Conservation (phyloP, 495 filamentous ascomycete species). For the Entonaema liquescens region DNA sequence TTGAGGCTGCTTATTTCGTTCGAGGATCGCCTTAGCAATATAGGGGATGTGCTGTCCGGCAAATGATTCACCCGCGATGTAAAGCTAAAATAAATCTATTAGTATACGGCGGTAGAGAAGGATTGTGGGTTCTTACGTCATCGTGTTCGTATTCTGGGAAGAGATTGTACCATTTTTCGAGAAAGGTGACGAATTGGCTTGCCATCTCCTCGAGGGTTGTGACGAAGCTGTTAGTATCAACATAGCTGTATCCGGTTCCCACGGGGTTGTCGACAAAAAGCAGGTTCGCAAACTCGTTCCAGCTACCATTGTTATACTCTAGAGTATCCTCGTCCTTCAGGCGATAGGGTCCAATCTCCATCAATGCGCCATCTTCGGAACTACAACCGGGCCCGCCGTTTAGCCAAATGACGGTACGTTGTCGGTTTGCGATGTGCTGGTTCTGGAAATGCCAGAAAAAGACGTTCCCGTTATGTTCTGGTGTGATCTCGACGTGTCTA, state of each 20-base stretch:
- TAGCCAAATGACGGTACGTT: slow-evolving; percentile 94
- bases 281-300: slow-evolving; percentile 97
- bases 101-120: slow-evolving; percentile 22
- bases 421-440: slow-evolving; percentile 89
- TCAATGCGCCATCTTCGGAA: slow-evolving; percentile 94
- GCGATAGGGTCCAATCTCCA: slow-evolving; percentile 96
- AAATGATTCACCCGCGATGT: slow-evolving; percentile 94
- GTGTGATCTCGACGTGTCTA: slow-evolving; percentile 90
- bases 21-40: slow-evolving; percentile 85
- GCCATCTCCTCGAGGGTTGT: slow-evolving; percentile 90
- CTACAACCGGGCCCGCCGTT: slow-evolving; percentile 97
- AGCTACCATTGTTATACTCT: slow-evolving; percentile 86
- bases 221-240: slow-evolving; percentile 83
- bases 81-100: slow-evolving; percentile 70
- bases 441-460: slow-evolving; percentile 99
- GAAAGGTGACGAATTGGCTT: slow-evolving; percentile 82
- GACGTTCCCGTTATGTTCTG: slow-evolving; percentile 84
- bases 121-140: slow-evolving; percentile 72
- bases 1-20: slow-evolving; percentile 70
- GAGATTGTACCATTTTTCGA: slow-evolving; percentile 87
- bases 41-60: slow-evolving; percentile 98
- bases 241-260: slow-evolving; percentile 95
- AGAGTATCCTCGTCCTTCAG: slow-evolving; percentile 78
- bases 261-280: slow-evolving; percentile 97
- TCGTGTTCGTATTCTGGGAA: slow-evolving; percentile 94